Evolutionary conservation across 352 stramenopile species (phyloP), one percentile per base, ranked within the genome.

Genomic region (Phytopythium montanum): DNA sequence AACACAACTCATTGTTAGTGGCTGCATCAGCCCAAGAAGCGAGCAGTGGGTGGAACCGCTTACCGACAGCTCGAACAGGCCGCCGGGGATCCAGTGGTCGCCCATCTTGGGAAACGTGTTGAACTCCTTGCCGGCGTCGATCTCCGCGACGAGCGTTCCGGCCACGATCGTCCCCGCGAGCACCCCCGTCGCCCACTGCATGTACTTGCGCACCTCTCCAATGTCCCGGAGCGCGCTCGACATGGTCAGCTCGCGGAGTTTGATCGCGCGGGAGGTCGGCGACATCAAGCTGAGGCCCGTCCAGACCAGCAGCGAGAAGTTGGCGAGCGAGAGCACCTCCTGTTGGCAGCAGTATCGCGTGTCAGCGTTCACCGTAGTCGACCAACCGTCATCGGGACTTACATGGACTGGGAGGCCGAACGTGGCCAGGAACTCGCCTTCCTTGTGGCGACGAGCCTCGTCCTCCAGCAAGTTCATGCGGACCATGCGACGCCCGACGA

Each of bases 21-120:
- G 5, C 10, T 7, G 5, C 10, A 41, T 14, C 4, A n/a, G n/a
- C n/a, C n/a, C n/a, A n/a, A n/a, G n/a, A n/a, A 14, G 19, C 10
- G 36, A 16, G 36, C 19, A 19, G 36, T 16, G 36, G 10, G 36
- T 41, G 5, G 36, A 41, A 14, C 23, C 18, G 56, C 62, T 21
- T 46, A 88, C 80, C 64, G 68, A 73, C 16, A 80, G 68, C 8
- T 87, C 80, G 50, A 90, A 82, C 21, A 90, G 53, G 0, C 77
- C 77, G 16, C 79, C 62, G 10, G 97, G 96, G 53, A 99, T 91
- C 88, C 88, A 97, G 28, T 73, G 72, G 21, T 85, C 80, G 44
- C 75, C 72, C 93, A 98, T 98, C 59, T 95, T 94, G 19, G 97
- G 97, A 54, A 95, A 99, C 46, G 86, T 97, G 69, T 99, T 99